Conservation (phyloP, 768 basidiomycete species). For the Boletus tylopilopsis region DNA sequence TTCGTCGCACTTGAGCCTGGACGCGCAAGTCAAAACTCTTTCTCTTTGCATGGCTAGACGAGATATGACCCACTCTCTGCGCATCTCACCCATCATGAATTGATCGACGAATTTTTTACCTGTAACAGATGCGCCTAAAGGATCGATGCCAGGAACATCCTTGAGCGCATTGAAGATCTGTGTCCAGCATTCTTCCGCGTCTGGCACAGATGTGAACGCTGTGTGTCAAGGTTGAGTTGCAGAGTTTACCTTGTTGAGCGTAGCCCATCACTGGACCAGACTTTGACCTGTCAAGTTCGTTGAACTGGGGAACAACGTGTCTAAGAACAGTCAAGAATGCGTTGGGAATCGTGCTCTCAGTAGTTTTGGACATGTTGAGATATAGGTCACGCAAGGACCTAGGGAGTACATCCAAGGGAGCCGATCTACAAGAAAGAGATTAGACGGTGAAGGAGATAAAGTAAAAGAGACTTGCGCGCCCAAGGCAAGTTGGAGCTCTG, state of each 20-base stretch:
- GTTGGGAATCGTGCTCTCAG: constrained; percentile 69
- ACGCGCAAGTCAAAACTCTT: constrained; percentile 12
- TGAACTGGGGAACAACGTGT: constrained; percentile 85
- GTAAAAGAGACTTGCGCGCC: constrained; percentile 40
- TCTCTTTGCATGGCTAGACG: constrained; percentile 9
- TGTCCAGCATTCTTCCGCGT: constrained; percentile 89
- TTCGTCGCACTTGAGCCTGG: constrained; percentile 77
- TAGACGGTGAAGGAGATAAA: neutral
- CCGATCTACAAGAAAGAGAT: constrained; percentile 23
- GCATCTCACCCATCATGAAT: constrained; percentile 75
- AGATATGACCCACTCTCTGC: constrained; percentile 48
- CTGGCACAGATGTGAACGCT: constrained; percentile 32
- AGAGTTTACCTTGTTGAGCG: constrained; percentile 68
- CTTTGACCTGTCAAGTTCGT: constrained; percentile 56
- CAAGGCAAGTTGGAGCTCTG: constrained; percentile 79
- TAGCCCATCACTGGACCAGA: constrained; percentile 45
- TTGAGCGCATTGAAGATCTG: constrained; percentile 69
- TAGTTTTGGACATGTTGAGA: constrained; percentile 66
- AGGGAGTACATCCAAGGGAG: constrained; percentile 41
- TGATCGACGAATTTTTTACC: constrained; percentile 70
- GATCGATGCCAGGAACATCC: constrained; percentile 53
- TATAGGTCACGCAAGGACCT: constrained; percentile 69
- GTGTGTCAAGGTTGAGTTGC: neutral
- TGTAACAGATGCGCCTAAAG: constrained; percentile 27
- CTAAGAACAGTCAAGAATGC: constrained; percentile 69